A percentile compares a stretch with the other conserved stretches of the same genome.
Evolutionary conservation across 352 stramenopile species (phyloP).

Genomic region (Heterotrichella gracilis): DNA sequence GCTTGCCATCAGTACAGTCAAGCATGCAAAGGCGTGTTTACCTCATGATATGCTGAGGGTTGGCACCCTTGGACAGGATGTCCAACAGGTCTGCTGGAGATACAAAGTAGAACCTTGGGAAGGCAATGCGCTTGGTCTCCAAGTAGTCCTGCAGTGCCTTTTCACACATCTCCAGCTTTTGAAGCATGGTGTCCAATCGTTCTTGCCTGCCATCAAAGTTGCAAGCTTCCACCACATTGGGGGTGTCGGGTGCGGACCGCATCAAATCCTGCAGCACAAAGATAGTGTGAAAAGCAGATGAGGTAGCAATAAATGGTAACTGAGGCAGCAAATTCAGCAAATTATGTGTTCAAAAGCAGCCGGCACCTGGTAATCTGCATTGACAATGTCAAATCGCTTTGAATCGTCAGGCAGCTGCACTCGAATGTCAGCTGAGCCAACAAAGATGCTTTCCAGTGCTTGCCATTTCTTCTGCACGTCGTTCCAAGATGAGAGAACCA

Average conservation of each 20-base stretch:
- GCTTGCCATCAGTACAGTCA: no score
- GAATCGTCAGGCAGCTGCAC: constrained; percentile 85
- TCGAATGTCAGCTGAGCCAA: constrained; percentile 68
- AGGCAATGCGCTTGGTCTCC: constrained; percentile 65
- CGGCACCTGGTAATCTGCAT: constrained; percentile 96
- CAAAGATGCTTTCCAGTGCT: constrained; percentile 94
- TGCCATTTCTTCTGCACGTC: constrained; percentile 95
- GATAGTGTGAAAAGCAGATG: no score
- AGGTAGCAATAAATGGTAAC: no score
- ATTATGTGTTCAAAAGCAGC: no score
- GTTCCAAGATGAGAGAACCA: constrained; percentile 93
- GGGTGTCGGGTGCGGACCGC: constrained; percentile 73
- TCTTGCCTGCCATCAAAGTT: constrained; percentile 33
- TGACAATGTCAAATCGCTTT: constrained; percentile 81
- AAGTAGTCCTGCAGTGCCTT: constrained; percentile 93
- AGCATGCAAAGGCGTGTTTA: no score
- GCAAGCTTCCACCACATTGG: constrained; percentile 66
- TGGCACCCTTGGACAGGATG: constrained; percentile 80
- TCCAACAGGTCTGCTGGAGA: constrained; percentile 97
- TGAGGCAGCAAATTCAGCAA: no score
- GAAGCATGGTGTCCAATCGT: constrained; percentile 55
- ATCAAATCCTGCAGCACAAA: constrained; percentile 85
- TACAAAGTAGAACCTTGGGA: constrained; percentile 95
- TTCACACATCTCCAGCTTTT: constrained; percentile 92
- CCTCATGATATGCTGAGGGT: constrained; percentile 79